Conservation (phyloP, 2,329 filamentous ascomycete species). For the Clarireedia hainanense region DNA sequence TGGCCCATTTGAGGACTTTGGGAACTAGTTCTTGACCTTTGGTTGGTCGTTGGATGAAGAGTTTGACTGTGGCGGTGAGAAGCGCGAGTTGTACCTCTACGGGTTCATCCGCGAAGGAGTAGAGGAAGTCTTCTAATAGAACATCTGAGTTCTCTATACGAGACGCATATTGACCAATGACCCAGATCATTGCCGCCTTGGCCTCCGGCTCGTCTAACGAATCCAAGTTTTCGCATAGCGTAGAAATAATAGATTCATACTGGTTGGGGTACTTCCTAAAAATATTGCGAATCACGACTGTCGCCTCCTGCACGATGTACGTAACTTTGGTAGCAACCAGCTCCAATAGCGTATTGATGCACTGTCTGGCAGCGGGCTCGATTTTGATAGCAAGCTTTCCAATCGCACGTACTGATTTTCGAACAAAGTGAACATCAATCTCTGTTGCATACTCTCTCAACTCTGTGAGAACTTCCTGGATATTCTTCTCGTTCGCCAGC, state of each 20-base stretch:
- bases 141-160: slow-evolving; percentile 96
- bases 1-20: slow-evolving; percentile 95
- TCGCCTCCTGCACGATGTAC: slow-evolving; percentile 98
- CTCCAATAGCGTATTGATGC: slow-evolving; percentile 87
- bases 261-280: slow-evolving; percentile 99
- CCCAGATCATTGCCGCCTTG: slow-evolving; percentile 98
- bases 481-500: slow-evolving; percentile 92
- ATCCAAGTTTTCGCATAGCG: slow-evolving; percentile 91
- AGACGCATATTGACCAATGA: slow-evolving; percentile 96
- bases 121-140: slow-evolving; percentile 88
- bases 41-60: slow-evolving; percentile 94
- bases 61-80: slow-evolving; percentile 90
- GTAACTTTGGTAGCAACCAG: slow-evolving; percentile 96
- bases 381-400: slow-evolving; percentile 99
- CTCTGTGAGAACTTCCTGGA: slow-evolving; percentile 89
- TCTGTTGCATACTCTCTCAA: slow-evolving; percentile 95
- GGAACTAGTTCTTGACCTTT: slow-evolving; percentile 91
- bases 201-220: slow-evolving; percentile 95
- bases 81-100: slow-evolving; percentile 93
- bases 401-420: slow-evolving; percentile 94
- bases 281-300: slow-evolving; percentile 97
- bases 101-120: slow-evolving; percentile 87
- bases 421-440: slow-evolving; percentile 97
- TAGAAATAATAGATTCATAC: slow-evolving; percentile 95
- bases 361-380: slow-evolving; percentile 81